Base-by-base conservation (phyloP, 805 yeast genomes). In the Kodamaea hsintzibuensis region DNA sequence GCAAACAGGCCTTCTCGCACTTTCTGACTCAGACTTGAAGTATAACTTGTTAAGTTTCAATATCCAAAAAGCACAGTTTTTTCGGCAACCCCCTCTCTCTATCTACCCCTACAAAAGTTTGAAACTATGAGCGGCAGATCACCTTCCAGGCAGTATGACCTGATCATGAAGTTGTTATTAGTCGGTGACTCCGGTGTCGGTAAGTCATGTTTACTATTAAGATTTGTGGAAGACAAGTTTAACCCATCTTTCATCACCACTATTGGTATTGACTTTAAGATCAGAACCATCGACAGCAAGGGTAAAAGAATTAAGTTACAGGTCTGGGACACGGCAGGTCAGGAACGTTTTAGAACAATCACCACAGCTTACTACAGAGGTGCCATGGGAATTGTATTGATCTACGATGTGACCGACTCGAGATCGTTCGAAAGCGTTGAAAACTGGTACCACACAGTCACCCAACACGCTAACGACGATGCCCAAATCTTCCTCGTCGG, bases 301-400 rank as follows among this genome's bases (percentile, higher is more conserved):
- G 97, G 97, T 51, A 89, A 89, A 73, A 88, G 88, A 60, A 89
- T 95, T 73, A 95, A 95, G 76, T 82, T 93, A 68, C 99, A 95
- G 72, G 89, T 93, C 44, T 88, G 97, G 97, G 97, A 91, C 70
- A 91, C 97, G 42, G 97, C 97, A 0, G 97, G 97, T n/a, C 97
- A 91, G 75, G 97, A 91, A 71, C 81, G 97, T 66, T 91, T 91
- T 77, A 83, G 97, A 75, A 90, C 97, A 42, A 91, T 91, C 74
- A 92, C 95, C 48, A 88, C 95, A n/a, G 93, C 96, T 0, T 89
- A 89, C 72, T 89, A 89, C 73, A 83, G 96, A 71, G 96, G 96
- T 54, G 95, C 96, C 54, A 86, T 87, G 85, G 96, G 96, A 58
- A 88, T 89, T 64, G 85, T 88, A 49, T 80, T 89, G 64, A 91